Conservation (phyloP, 129 eudicot genomes). For the sunflower (Helianthus annuus) region DNA sequence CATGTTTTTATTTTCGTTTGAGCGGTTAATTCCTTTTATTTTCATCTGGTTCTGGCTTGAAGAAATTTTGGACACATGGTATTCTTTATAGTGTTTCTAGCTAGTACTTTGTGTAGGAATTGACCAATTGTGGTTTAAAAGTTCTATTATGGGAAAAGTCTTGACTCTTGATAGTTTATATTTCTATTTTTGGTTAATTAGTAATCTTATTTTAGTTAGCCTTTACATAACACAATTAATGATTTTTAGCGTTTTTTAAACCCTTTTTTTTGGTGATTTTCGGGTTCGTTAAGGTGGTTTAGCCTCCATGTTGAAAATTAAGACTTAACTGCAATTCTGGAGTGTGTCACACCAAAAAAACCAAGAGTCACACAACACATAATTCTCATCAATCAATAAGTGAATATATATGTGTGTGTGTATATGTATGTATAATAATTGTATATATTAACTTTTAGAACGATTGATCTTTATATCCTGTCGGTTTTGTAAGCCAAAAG, state of each 20-base stretch:
- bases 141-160: background rate
- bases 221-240: background rate
- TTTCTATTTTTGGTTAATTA: background rate
- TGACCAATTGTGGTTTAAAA: slow-evolving; percentile 18
- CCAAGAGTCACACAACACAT: no score
- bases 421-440: no score
- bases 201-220: background rate
- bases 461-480: no score
- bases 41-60: slow-evolving; percentile 17
- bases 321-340: no score
- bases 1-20: background rate
- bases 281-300: no score
- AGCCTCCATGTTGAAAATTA: no score
- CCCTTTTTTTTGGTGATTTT: no score
- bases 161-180: background rate
- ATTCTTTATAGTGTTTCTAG: slow-evolving; percentile 18
- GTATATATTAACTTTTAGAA: no score
- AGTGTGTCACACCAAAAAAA: no score
- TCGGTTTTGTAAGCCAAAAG: background rate
- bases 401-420: no score
- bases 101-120: slow-evolving; percentile 12
- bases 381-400: no score
- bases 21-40: slow-evolving; percentile 5
- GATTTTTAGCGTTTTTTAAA: background rate
- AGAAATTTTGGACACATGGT: background rate